Conservation (phyloP, 108 stramenopile genomes). For the Nitzschia sp. region DNA sequence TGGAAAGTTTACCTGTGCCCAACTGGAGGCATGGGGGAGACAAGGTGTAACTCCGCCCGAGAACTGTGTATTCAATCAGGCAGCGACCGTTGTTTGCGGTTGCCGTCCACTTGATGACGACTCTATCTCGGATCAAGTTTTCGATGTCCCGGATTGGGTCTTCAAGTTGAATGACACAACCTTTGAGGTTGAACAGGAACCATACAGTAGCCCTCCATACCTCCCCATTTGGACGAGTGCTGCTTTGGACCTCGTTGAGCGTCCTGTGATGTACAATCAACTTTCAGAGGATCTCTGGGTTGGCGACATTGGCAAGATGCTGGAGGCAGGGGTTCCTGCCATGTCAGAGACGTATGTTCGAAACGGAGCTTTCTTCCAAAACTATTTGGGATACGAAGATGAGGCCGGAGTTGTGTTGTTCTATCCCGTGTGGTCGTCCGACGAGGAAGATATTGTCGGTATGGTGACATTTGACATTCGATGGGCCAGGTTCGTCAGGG, state of each 20-base stretch:
- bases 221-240: slow-evolving; percentile 8
- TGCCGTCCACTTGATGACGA: background rate
- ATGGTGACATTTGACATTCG: slow-evolving; percentile 3
- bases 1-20: background rate
- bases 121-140: background rate
- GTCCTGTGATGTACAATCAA: slow-evolving; percentile 7
- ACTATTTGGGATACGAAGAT: background rate
- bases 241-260: slow-evolving; percentile 3
- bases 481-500: background rate
- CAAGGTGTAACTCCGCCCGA: background rate
- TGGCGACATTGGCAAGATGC: background rate
- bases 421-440: background rate
- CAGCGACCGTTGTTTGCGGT: background rate
- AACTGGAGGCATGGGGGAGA: background rate
- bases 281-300: background rate
- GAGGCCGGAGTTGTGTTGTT: background rate
- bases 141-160: background rate
- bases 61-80: background rate
- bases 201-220: slow-evolving; percentile 2
- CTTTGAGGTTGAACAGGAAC: background rate
- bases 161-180: background rate
- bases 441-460: slow-evolving; percentile 10
- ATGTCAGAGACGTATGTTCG: background rate
- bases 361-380: background rate
- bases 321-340: background rate